phyloP scores from a whole-genome alignment of 129 eudicot genomes.

The Tanacetum coccineum region DNA sequence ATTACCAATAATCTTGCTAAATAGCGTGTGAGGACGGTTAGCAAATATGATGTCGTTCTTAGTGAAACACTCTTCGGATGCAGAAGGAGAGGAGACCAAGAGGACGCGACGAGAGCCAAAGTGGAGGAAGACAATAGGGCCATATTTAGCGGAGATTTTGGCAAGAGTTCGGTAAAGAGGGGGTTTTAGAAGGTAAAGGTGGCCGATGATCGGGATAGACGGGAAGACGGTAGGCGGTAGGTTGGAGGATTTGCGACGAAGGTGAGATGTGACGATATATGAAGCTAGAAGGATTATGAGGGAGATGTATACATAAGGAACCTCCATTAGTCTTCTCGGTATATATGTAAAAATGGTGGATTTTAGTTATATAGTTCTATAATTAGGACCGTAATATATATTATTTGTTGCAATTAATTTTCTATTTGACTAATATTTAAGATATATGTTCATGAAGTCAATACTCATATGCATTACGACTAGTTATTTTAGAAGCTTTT shows the following conservation, averaged over 20 bases:
- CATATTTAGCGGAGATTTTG: slow-evolving; percentile 27
- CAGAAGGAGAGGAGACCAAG: slow-evolving; percentile 37
- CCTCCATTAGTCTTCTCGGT: slow-evolving; percentile 25
- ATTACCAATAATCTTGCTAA: slow-evolving; percentile 31
- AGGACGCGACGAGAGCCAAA: slow-evolving; percentile 38
- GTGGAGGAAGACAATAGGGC: slow-evolving; percentile 36
- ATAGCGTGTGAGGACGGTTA: slow-evolving; percentile 46
- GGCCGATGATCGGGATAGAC: slow-evolving; percentile 43
- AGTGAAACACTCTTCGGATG: slow-evolving; percentile 50
- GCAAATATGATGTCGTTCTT: slow-evolving; percentile 45
- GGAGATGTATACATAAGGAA: slow-evolving; percentile 18
- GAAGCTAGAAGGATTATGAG: slow-evolving; percentile 14
- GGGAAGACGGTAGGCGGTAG: slow-evolving; percentile 41
- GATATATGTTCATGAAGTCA: too few species aligned
- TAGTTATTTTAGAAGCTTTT: too few species aligned
- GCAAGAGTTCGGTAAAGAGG: slow-evolving; percentile 35
- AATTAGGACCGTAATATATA: background rate
- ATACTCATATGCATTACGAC: too few species aligned
- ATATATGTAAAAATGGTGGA: background rate
- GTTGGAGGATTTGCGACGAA: slow-evolving; percentile 28
- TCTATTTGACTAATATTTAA: too few species aligned
- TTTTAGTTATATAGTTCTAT: background rate
- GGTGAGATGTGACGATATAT: slow-evolving; percentile 19
- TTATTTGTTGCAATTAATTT: too few species aligned
- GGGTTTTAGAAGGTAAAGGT: slow-evolving; percentile 35